Conservation (phyloP, 192 early-diverging fungal genomes). For the Podochytrium sp. region DNA sequence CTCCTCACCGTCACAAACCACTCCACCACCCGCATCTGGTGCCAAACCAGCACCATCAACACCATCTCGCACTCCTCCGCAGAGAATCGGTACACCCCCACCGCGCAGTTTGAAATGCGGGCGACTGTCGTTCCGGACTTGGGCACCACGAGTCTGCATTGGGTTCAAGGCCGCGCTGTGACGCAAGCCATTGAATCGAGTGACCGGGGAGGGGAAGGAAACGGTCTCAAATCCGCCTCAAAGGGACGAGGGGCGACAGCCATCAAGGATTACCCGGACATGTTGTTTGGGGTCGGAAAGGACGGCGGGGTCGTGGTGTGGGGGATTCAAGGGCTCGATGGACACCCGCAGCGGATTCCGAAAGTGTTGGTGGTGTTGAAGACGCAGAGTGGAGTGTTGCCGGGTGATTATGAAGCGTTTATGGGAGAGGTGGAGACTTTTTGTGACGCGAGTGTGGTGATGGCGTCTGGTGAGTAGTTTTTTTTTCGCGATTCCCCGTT, state of each 20-base stretch:
- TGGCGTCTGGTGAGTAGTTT: slow-evolving; percentile 43
- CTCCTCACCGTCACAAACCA: slow-evolving; percentile 73
- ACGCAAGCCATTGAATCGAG: slow-evolving; percentile 31
- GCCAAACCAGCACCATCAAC: slow-evolving; percentile 39
- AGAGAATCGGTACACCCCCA: slow-evolving; percentile 6
- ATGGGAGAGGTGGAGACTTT: slow-evolving; percentile 50
- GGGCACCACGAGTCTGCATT: slow-evolving; percentile 35
- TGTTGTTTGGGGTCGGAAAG: slow-evolving; percentile 71
- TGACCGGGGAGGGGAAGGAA: not conserved
- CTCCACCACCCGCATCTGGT: slow-evolving; percentile 76
- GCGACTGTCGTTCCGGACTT: slow-evolving; percentile 68
- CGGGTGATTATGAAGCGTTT: slow-evolving; percentile 64
- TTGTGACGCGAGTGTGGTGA: slow-evolving; percentile 48
- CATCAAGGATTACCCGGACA: slow-evolving; percentile 70
- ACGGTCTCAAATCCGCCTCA: not conserved
- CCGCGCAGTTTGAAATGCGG: slow-evolving; percentile 67
- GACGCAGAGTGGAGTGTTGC: slow-evolving; percentile 56
- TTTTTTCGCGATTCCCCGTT: not conserved
- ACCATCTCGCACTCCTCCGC: not conserved
- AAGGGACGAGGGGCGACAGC: not conserved
- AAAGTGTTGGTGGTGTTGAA: slow-evolving; percentile 70
- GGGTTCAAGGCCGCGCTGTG: slow-evolving; percentile 41
- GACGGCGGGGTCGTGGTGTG: slow-evolving; percentile 78
- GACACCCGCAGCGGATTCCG: slow-evolving; percentile 64
- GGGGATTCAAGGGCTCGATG: slow-evolving; percentile 70